Evolutionary conservation across 2,329 filamentous ascomycete genomes (phyloP).

Genomic region (Phyllosticta paracitricarpa): DNA sequence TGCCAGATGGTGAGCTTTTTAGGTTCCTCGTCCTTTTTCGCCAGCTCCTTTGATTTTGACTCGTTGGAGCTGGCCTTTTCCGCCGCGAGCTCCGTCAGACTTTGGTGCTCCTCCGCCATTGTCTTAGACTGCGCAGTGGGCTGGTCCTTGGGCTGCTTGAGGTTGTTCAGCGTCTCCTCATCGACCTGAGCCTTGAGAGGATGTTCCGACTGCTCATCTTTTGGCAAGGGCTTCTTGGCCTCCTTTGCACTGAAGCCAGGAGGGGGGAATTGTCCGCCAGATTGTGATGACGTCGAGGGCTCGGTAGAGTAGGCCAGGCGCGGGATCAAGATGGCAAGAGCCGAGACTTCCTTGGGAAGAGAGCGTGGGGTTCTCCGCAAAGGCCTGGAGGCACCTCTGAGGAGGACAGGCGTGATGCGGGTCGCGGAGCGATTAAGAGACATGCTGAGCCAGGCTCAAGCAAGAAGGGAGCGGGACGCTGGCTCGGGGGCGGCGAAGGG

Average conservation of each 20-base stretch:
- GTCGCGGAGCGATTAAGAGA: conserved; percentile 35
- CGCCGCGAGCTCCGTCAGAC: conserved; percentile 53
- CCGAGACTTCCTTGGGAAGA: conserved; percentile 43
- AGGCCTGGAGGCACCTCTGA: conserved; percentile 34
- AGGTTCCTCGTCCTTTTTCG: conserved; percentile 59
- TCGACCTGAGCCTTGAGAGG: conserved; percentile 15
- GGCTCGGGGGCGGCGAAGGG: not conserved
- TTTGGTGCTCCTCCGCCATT: conserved; percentile 34
- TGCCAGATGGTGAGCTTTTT: conserved; percentile 85
- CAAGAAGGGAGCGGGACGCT: conserved; percentile 4
- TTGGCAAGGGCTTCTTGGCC: conserved; percentile 72
- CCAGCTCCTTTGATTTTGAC: conserved; percentile 44
- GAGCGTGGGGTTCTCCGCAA: conserved; percentile 30
- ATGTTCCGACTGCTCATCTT: conserved; percentile 35
- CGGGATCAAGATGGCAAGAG: conserved; percentile 49
- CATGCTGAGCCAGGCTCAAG: conserved; percentile 23
- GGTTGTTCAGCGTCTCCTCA: conserved; percentile 15
- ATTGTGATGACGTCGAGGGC: conserved; percentile 39
- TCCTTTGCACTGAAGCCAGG: conserved; percentile 86
- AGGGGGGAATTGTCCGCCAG: conserved; percentile 55
- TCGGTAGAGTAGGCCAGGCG: conserved; percentile 47
- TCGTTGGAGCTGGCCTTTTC: conserved; percentile 44
- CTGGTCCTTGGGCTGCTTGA: conserved; percentile 24
- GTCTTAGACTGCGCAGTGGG: conserved; percentile 39
- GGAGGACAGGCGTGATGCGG: conserved; percentile 37